phyloP scores from a whole-genome alignment of 2,329 filamentous ascomycete species.

The Zarea fungicola region DNA sequence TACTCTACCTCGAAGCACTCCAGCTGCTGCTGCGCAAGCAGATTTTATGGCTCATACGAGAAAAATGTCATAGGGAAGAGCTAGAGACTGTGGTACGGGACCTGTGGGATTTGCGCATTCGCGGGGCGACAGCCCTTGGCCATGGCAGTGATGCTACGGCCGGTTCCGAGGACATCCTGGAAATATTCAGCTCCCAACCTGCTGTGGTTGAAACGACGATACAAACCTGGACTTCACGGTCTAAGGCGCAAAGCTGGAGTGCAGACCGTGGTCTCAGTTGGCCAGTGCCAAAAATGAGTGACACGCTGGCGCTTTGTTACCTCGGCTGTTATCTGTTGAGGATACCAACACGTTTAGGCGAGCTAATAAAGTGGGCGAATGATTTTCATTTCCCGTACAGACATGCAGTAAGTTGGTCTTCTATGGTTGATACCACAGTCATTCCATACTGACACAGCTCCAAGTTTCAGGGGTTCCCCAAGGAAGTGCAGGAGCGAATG shows the following conservation, averaged over 20 bases:
- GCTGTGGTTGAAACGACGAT: slow-evolving; percentile 18
- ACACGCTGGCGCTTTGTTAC: slow-evolving; percentile 76
- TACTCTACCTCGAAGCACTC: slow-evolving; percentile 76
- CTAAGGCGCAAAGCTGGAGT: slow-evolving; percentile 39
- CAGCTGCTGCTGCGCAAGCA: slow-evolving; percentile 84
- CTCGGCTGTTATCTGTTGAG: slow-evolving; percentile 69
- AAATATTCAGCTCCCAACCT: slow-evolving; percentile 37
- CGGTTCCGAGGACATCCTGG: slow-evolving; percentile 22
- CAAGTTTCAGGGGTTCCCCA: slow-evolving; percentile 53
- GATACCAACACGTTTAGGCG: slow-evolving; percentile 69
- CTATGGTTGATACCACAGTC: not conserved
- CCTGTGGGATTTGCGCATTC: slow-evolving; percentile 71
- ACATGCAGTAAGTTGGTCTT: slow-evolving; percentile 49
- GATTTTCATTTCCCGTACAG: slow-evolving; percentile 67
- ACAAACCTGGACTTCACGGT: slow-evolving; percentile 24
- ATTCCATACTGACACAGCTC: not conserved
- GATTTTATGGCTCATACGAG: slow-evolving; percentile 64
- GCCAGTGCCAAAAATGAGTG: slow-evolving; percentile 62
- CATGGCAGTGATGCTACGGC: not conserved
- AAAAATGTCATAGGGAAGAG: slow-evolving; percentile 62
- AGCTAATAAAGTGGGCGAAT: slow-evolving; percentile 64
- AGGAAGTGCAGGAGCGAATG: slow-evolving; percentile 60
- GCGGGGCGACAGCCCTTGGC: slow-evolving; percentile 36
- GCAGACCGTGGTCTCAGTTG: slow-evolving; percentile 42
- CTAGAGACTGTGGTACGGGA: slow-evolving; percentile 76